A percentile compares a stretch with the other conserved stretches of the same genome.
These are phyloP conservation scores for Coprinopsis strossmayeri DNA, from an alignment of 768 basidiomycete species.

Conservation along the genomic window DNA sequence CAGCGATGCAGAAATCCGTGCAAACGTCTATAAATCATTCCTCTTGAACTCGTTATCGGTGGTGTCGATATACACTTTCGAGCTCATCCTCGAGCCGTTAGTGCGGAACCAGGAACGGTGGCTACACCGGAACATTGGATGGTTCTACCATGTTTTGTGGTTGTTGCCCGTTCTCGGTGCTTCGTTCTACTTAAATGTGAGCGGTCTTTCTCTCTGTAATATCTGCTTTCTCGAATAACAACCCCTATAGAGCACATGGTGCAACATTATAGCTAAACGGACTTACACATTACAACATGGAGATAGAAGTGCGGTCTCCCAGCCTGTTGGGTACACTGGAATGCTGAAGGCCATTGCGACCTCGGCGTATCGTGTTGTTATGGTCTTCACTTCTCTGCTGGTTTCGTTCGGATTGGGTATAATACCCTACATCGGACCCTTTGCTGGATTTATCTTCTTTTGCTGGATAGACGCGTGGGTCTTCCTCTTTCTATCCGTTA, in stretches of 20 bases:
- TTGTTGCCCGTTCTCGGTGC: constrained; percentile 66
- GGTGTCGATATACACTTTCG: constrained; percentile 70
- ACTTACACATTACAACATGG: constrained; percentile 71
- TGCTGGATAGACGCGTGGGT: constrained; percentile 88
- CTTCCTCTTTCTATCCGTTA: not conserved
- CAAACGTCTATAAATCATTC: constrained; percentile 68
- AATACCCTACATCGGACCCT: constrained; percentile 60
- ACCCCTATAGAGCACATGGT: constrained; percentile 61
- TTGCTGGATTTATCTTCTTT: constrained; percentile 61
- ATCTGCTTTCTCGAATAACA: not conserved
- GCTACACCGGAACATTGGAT: constrained; percentile 66
- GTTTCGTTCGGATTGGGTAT: constrained; percentile 58
- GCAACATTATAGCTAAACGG: constrained; percentile 66
- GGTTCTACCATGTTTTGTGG: constrained; percentile 77
- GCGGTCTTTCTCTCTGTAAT: constrained; percentile 20
- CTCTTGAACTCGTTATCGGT: constrained; percentile 68
- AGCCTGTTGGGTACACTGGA: constrained; percentile 57
- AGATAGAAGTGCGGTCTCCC: constrained; percentile 41
- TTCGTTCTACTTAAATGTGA: constrained; percentile 79
- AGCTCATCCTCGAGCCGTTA: constrained; percentile 62
- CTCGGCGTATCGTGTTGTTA: constrained; percentile 75
- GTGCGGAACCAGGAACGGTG: constrained; percentile 56
- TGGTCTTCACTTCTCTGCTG: constrained; percentile 71
- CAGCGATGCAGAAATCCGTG: constrained; percentile 75
- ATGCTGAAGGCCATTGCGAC: constrained; percentile 71